Conservation (phyloP, 202 grass and related monocot species). For the Thinopyrum obtusiflorum region DNA sequence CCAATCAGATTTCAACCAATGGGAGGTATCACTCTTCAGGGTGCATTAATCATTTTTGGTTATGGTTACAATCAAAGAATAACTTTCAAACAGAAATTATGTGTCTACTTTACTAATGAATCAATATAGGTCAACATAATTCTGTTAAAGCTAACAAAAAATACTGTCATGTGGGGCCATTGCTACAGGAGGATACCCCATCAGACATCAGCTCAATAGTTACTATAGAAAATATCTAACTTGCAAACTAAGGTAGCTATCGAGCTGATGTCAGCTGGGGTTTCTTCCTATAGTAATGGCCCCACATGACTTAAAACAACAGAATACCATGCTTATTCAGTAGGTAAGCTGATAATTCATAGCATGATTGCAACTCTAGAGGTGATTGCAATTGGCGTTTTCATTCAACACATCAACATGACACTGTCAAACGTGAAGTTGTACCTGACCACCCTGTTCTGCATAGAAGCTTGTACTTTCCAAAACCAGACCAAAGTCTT, state of each 20-base stretch:
- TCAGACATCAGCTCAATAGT: not conserved
- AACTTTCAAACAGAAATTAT: not conserved
- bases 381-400: not conserved
- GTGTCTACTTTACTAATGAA: not conserved
- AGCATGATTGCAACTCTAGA: not conserved
- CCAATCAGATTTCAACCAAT: not conserved
- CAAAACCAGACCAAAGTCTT: slow-evolving; percentile 72
- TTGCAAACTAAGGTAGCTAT: not conserved
- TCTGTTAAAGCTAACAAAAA: not conserved
- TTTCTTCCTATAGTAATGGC: not conserved
- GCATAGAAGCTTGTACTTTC: slow-evolving; percentile 98
- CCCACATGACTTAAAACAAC: not conserved
- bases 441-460: slow-evolving; percentile 98
- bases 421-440: not conserved
- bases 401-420: slow-evolving; percentile 25
- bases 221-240: not conserved
- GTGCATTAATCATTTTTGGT: not conserved
- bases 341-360: not conserved
- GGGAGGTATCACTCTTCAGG: not conserved
- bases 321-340: not conserved
- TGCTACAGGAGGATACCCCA: not conserved
- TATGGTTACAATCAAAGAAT: not conserved
- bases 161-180: not conserved
- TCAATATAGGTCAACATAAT: not conserved
- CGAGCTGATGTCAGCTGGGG: not conserved